Percentiles rank a stretch among this genome's conserved stretches.
Conservation (phyloP, 140 eudicot species). For the Ambrosia hybrid region DNA sequence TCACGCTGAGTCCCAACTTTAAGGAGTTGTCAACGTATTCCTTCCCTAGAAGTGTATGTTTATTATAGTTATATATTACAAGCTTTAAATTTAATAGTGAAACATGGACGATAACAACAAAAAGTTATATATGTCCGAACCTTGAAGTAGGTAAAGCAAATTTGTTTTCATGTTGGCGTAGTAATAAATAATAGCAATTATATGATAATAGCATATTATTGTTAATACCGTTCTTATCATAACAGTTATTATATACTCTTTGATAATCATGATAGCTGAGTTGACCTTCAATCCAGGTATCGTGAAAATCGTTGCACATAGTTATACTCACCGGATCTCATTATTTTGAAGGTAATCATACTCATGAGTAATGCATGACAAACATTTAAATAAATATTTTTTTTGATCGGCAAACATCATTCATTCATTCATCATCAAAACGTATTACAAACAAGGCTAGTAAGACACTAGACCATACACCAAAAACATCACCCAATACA, state of each 20-base stretch:
- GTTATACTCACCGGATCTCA: background rate
- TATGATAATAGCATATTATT: no score
- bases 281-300: background rate
- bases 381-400: no score
- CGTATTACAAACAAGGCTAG: no score
- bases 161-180: slow-evolving; percentile 10
- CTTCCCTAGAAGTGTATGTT: background rate
- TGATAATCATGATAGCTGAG: background rate
- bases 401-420: no score
- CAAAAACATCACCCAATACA: no score
- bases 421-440: no score
- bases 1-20: no score
- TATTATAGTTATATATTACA: background rate
- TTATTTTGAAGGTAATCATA: background rate
- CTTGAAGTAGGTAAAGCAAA: slow-evolving; percentile 2
- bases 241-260: background rate
- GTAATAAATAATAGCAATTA: background rate
- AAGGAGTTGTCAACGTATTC: no score
- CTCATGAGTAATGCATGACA: no score
- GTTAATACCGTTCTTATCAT: no score
- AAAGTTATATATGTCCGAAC: slow-evolving; percentile 1
- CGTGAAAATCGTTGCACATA: background rate
- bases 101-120: slow-evolving; percentile 16
- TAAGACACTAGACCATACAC: no score
- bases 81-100: slow-evolving; percentile 2